These are phyloP conservation scores for Xylaria sp. DNA, from an alignment of 2,329 filamentous ascomycete genomes.

Conservation along the genomic window DNA sequence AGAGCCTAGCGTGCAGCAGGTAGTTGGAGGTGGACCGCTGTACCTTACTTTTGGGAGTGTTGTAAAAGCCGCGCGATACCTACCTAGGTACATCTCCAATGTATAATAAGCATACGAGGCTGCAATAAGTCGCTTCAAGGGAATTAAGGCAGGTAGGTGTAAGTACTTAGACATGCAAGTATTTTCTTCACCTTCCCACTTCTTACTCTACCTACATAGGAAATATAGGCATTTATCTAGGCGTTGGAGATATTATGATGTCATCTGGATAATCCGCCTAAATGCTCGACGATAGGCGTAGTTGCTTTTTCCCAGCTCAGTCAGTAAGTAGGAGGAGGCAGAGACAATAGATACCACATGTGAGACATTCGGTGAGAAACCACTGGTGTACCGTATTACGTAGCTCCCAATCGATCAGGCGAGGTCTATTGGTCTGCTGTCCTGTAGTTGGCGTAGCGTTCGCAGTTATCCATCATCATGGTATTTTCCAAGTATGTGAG, in stretches of 20 bases:
- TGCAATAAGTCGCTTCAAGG: neutral
- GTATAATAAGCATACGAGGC: neutral
- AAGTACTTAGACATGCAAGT: no score
- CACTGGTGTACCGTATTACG: neutral
- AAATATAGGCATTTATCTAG: neutral
- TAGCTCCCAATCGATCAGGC: neutral
- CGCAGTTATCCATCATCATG: constrained; percentile 24
- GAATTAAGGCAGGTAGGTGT: neutral
- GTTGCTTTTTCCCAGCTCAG: constrained; percentile 26
- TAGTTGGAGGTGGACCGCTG: neutral
- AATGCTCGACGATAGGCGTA: neutral
- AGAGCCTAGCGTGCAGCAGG: neutral
- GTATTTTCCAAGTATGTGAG: constrained; percentile 23
- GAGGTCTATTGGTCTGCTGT: constrained; percentile 19
- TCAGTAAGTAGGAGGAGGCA: neutral
- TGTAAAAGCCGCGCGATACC: no score
- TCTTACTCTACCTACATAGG: neutral
- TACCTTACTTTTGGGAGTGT: neutral
- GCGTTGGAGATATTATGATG: neutral
- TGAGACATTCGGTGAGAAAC: constrained; percentile 15
- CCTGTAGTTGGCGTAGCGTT: constrained; percentile 10
- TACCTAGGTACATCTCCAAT: no score
- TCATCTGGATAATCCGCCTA: neutral
- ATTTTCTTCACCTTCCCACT: neutral
- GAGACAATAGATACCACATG: constrained; percentile 2